Conservation (phyloP, 108 stramenopile species). For the Nitzschia sp. region DNA sequence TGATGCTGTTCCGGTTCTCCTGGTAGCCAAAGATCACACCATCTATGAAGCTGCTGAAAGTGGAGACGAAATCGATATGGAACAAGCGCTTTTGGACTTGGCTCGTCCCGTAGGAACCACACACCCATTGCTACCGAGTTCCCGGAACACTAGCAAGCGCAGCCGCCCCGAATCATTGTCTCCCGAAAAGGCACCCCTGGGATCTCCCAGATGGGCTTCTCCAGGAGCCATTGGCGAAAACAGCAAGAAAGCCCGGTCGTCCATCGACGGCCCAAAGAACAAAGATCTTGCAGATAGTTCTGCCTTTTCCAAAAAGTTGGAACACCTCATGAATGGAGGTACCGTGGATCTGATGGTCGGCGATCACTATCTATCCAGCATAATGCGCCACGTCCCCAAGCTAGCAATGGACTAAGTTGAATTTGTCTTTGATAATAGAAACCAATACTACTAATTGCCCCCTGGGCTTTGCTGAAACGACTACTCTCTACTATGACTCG, state of each 20-base stretch:
- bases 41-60: neutral
- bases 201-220: neutral
- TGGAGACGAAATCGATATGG: neutral
- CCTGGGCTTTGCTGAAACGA: too few species aligned
- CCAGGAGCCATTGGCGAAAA: neutral
- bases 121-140: too few species aligned
- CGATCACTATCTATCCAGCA: conserved; percentile 4
- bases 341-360: conserved; percentile 17
- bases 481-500: too few species aligned
- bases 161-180: neutral
- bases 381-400: conserved; percentile 5
- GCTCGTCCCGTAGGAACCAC: too few species aligned
- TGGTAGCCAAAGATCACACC: neutral
- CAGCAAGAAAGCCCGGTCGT: conserved; percentile 11
- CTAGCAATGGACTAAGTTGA: neutral
- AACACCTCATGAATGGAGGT: conserved; percentile 8
- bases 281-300: conserved; percentile 1
- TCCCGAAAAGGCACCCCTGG: neutral
- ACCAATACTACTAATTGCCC: neutral
- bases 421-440: neutral
- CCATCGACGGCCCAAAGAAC: neutral
- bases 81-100: neutral
- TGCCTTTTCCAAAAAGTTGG: conserved; percentile 13
- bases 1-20: neutral
- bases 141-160: conserved; percentile 1